Conservation (phyloP, 768 basidiomycete genomes). For the Tremella fuciformis region DNA sequence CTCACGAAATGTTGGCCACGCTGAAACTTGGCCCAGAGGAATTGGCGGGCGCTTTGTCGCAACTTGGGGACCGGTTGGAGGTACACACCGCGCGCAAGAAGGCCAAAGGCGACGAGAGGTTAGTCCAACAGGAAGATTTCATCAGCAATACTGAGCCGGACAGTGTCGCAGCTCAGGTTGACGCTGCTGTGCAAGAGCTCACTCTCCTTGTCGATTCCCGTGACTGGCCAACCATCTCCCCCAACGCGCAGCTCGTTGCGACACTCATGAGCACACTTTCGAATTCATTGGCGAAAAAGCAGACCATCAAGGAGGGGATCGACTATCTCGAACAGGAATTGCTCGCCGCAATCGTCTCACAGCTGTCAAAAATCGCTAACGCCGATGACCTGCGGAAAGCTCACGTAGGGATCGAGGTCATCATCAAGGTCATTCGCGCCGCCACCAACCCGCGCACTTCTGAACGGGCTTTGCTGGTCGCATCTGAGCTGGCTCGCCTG, state of each 20-base stretch:
- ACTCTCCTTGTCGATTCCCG: conserved; percentile 62
- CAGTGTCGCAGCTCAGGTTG: conserved; percentile 15
- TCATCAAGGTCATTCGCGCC: conserved; percentile 80
- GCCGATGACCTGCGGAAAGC: conserved; percentile 49
- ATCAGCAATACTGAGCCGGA: neutral
- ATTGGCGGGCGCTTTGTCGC: neutral
- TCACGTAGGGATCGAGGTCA: conserved; percentile 69
- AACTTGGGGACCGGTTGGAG: neutral
- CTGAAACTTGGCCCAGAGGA: neutral
- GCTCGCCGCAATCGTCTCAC: conserved; percentile 64
- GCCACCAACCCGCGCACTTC: conserved; percentile 91
- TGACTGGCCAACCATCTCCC: conserved; percentile 63
- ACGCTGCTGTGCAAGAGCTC: conserved; percentile 30
- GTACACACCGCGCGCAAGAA: conserved; percentile 26
- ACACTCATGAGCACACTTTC: conserved; percentile 70
- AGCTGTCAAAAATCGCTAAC: conserved; percentile 48
- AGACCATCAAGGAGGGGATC: conserved; percentile 61
- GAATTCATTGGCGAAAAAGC: conserved; percentile 59
- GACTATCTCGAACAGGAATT: conserved; percentile 78
- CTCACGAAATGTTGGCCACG: neutral
- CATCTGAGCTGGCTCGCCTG: conserved; percentile 76
- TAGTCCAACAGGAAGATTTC: conserved; percentile 3
- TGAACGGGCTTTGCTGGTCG: conserved; percentile 82
- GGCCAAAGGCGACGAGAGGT: conserved; percentile 58
- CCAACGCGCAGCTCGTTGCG: conserved; percentile 68